A percentile compares a stretch with the other conserved stretches of the same genome.
These are phyloP conservation scores for Capsaspora owczarzaki DNA, from an alignment of 78 protist species.

Conservation along the genomic window DNA sequence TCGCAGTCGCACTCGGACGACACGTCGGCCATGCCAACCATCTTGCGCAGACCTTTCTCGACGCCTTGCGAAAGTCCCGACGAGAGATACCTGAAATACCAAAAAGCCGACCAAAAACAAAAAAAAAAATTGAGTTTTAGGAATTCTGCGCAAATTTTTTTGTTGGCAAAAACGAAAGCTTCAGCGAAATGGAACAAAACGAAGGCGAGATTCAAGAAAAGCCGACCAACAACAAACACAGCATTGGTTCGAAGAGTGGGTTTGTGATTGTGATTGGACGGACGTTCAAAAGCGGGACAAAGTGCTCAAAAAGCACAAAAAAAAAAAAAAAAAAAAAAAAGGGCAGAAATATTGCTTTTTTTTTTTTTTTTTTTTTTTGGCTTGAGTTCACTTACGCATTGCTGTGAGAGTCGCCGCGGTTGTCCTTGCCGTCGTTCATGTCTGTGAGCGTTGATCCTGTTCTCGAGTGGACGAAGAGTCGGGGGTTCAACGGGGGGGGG, in stretches of 20 bases:
- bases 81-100: not conserved
- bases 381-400: not conserved
- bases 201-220: not conserved
- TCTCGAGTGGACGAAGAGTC: too few species aligned
- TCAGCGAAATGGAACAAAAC: not conserved
- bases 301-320: not conserved
- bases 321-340: too few species aligned
- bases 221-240: not conserved
- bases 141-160: too few species aligned
- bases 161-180: too few species aligned
- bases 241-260: not conserved
- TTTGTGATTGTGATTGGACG: not conserved
- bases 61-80: not conserved
- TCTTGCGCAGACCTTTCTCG: not conserved
- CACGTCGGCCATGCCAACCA: not conserved
- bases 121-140: too few species aligned
- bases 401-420: not conserved
- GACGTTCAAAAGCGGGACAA: too few species aligned
- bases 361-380: not conserved
- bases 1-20: not conserved
- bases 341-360: not conserved
- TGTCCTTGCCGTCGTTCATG: not conserved
- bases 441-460: not conserved
- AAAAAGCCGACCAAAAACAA: too few species aligned
- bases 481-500: too few species aligned